phyloP scores from a whole-genome alignment of 371 early-diverging fungal genomes.

The Encephalitozoon hellem region DNA sequence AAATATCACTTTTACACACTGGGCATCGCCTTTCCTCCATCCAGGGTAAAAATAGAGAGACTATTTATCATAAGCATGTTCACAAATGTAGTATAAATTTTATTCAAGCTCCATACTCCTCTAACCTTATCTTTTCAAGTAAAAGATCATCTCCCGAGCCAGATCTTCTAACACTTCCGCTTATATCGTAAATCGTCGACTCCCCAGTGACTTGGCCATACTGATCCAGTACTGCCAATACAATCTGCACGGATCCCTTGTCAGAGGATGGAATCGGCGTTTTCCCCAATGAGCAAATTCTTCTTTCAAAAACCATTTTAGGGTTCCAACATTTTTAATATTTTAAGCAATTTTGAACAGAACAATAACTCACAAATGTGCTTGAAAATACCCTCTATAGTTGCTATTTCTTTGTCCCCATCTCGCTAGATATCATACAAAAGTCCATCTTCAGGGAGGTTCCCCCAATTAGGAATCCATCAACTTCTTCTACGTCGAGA shows the following conservation, averaged over 20 bases:
- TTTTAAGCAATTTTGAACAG: background rate
- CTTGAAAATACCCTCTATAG: background rate
- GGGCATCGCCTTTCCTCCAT: slow-evolving; percentile 74
- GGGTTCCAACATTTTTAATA: background rate
- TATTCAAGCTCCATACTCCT: slow-evolving; percentile 22
- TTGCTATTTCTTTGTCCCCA: background rate
- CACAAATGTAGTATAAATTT: slow-evolving; percentile 1
- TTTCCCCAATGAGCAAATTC: slow-evolving; percentile 58
- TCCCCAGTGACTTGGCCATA: slow-evolving; percentile 56
- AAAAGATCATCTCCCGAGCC: slow-evolving; percentile 55
- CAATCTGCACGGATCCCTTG: slow-evolving; percentile 57
- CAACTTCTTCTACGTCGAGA: slow-evolving; percentile 70
- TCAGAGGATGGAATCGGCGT: slow-evolving; percentile 60
- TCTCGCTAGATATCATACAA: slow-evolving; percentile 18
- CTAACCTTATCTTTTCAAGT: slow-evolving; percentile 38
- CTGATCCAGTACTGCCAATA: slow-evolving; percentile 53
- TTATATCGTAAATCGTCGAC: slow-evolving; percentile 50
- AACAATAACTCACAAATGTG: background rate
- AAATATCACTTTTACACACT: slow-evolving; percentile 81
- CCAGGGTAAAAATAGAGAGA: background rate
- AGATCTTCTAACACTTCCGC: slow-evolving; percentile 55
- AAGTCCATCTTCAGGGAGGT: slow-evolving; percentile 73
- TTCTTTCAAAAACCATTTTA: slow-evolving; percentile 37
- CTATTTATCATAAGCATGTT: background rate
- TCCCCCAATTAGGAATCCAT: slow-evolving; percentile 97